Evolutionary conservation across 129 eudicot species (phyloP).

Genomic region (carrot (Daucus carota)): DNA sequence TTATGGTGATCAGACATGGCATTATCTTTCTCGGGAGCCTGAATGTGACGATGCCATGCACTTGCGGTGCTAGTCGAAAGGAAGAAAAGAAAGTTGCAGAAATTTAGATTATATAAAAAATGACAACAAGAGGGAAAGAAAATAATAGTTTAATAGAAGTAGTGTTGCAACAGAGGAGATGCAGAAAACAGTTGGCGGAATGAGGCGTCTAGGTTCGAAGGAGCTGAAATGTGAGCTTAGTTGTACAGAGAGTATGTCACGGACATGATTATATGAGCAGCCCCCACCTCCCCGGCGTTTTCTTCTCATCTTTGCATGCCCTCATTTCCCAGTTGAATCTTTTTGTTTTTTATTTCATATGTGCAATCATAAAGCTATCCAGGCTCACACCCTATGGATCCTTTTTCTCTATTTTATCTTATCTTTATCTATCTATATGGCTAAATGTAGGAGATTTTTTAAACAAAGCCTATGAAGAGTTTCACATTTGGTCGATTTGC

Average conservation of each 20-base stretch:
- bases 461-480: neutral
- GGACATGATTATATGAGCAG: neutral
- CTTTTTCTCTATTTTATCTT: neutral
- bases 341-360: neutral
- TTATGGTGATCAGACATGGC: conserved; percentile 1
- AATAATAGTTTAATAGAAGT: neutral
- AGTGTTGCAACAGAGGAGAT: neutral
- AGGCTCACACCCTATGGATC: neutral
- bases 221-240: neutral
- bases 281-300: conserved; percentile 10
- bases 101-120: neutral
- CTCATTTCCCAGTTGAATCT: conserved; percentile 2
- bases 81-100: neutral
- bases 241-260: conserved; percentile 7
- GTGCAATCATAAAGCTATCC: neutral
- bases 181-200: neutral
- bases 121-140: neutral
- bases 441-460: neutral
- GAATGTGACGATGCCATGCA: neutral
- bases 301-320: neutral
- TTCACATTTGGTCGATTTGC: neutral
- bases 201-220: conserved; percentile 10
- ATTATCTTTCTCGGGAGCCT: neutral
- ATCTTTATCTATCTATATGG: neutral
- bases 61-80: neutral